Base-by-base conservation (phyloP, 225 moss, liverwort and hornwort species). In the Marchantia paleacea region DNA sequence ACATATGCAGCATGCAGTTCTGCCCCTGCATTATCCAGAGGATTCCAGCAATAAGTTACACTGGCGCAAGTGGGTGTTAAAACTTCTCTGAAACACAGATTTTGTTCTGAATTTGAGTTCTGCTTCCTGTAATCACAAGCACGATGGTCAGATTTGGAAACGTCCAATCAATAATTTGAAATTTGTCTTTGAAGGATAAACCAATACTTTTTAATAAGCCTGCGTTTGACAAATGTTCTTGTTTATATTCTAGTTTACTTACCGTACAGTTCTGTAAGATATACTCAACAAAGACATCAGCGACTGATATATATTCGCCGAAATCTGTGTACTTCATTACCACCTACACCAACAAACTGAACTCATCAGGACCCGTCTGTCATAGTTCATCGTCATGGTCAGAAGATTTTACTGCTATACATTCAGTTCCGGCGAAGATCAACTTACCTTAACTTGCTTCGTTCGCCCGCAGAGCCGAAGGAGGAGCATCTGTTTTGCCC, bases 261-360 rank as follows among this genome's bases (percentile, higher is more conserved):
- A 99, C 99, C 20, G 99, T 84, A 81, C 99, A 99, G 78, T 84
- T 91, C 53, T 94, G 94, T 55, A 99, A 90, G 75, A 95, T 83
- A 81, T 99, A 99, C 80, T 99, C 95, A 72, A 92, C 88, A 76
- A 94, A 94, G 52, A 95, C 95, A 89, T 99, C 99, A 72, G 95
- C 95, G 60, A 99, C 94, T 80, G 83, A 86, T 82, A 99, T 86
- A 77, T 95, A 99, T 26, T 95, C 95, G 3, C 78, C 80, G 66
- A 99, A 86, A 73, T 91, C 90, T 29, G 90, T 83, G 72, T 89
- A 99, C 73, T 88, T 90, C 95, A 89, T 88, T 51, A 99, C 91
- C 22, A 99, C 95, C 99, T 99, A 87, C 86, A 78, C 57, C 39
- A 39, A 39, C 39, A 39, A 39, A 39, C 39, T 39, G 39, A 39